Evolutionary conservation across 805 yeast genomes (phyloP), one percentile per base, ranked within the genome.

Genomic region (Metschnikowia reukaufii): DNA sequence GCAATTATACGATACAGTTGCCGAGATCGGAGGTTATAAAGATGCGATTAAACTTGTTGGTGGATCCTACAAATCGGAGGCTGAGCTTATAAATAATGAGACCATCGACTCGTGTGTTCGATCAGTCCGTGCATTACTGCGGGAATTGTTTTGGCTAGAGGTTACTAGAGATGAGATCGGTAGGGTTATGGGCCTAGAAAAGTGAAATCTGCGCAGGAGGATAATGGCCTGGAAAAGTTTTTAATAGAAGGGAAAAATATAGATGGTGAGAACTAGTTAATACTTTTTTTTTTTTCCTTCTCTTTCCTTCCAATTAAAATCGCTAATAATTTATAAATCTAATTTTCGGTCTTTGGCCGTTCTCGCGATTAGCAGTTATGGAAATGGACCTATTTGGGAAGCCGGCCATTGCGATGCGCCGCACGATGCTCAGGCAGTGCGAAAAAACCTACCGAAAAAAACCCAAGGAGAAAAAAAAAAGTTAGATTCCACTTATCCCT

Each of bases 1-100:
- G 47, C 96, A 88, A 61, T 61, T 85, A 12, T 84, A 86, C 59
- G 77, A 77, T 17, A 67, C 84, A 1, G 79, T 80, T 0, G 77
- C 90, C 16, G 83, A 80, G 33, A 87, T 86, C 43, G 74, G 76
- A 49, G 87, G 96, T 1, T 75, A 83, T n/a, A 77, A 78, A 25
- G 96, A 91, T 59, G 72, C 91, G 0, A 58, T 78, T 10, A 73
- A 77, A 47, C 73, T 81, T 9, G 68, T 90, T 8, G 77, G 79
- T 4, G 79, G 82, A 17, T 75, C 80, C 4, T 79, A 49, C 42
- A 58, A 58, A 2, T 50, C 61, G 3, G 63, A 65, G 45, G 54
- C 57, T 1, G 76, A 72, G 50, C 40, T 70, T 3, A 64, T 72
- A 27, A 66, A 57, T 41, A 67, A 72, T 54, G 51, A 49, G 2